Evolutionary conservation across 2,329 filamentous ascomycete species (phyloP).

Genomic region (Davidsoniella eucalypti): DNA sequence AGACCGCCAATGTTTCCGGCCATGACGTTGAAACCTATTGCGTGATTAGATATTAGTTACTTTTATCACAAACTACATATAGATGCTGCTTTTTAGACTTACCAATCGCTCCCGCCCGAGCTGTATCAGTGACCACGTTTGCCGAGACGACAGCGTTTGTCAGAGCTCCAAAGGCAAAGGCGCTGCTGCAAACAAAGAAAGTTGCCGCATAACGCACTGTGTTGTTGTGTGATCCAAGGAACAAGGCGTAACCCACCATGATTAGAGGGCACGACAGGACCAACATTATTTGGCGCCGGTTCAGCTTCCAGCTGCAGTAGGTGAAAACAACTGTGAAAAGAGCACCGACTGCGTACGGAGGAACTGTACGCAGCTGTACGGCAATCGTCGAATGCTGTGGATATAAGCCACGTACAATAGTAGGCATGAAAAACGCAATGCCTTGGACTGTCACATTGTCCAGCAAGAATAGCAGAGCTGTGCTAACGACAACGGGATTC

Average conservation of each 20-base stretch:
- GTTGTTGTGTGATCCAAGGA: constrained; percentile 32
- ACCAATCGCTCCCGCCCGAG: constrained; percentile 44
- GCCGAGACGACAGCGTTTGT: constrained; percentile 46
- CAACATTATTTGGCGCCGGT: constrained; percentile 38
- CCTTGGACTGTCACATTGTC: constrained; percentile 53
- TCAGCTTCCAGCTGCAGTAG: constrained; percentile 38
- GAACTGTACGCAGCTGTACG: constrained; percentile 48
- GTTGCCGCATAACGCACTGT: constrained; percentile 44
- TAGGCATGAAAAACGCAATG: constrained; percentile 48
- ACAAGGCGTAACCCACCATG: constrained; percentile 49
- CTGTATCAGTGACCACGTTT: constrained; percentile 50
- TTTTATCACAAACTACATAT: background rate
- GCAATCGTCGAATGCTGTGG: constrained; percentile 37
- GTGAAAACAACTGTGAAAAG: constrained; percentile 43
- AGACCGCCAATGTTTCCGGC: constrained; percentile 49
- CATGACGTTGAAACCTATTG: constrained; percentile 29
- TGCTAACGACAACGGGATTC: constrained; percentile 38
- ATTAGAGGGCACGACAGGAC: constrained; percentile 37
- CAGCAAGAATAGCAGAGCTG: constrained; percentile 42
- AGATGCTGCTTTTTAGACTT: constrained; percentile 20
- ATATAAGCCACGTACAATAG: constrained; percentile 49
- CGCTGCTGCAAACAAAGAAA: constrained; percentile 44
- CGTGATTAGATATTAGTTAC: background rate
- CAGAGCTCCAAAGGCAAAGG: constrained; percentile 43
- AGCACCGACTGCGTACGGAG: constrained; percentile 45